Evolutionary conservation across 2,329 filamentous ascomycete species (phyloP), one percentile per base, ranked within the genome.

Genomic region (Colletotrichum truncatum): DNA sequence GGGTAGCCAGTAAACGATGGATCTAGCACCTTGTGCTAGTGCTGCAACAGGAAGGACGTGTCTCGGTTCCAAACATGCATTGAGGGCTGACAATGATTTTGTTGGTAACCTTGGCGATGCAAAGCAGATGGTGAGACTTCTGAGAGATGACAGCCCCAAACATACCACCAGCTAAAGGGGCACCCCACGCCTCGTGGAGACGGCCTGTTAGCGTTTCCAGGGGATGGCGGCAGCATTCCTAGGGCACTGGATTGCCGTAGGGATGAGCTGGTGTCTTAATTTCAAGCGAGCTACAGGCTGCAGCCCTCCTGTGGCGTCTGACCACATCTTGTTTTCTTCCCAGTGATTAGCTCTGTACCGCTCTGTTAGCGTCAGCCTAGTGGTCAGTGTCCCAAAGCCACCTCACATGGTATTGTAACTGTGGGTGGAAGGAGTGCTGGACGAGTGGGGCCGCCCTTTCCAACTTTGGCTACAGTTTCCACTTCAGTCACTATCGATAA

Each of bases 401-500:
- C 26, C 52, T 34, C 26, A 25, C 38, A 23, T 32, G 52, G n/a
- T n/a, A n/a, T n/a, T n/a, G n/a, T n/a, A n/a, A n/a, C n/a, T n/a
- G n/a, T n/a, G n/a, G n/a, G n/a, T n/a, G 52, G 26, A 56, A 59
- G 25, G 56, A 32, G 46, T 14, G 45, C 14, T 28, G 34, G 18
- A 7, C 28, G 30, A 36, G 23, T 38, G 57, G 48, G 48, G 57
- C 45, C n/a, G 18, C 28, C 14, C 46, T n/a, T 39, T 14, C 30
- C 39, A 12, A 18, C 23, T 45, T 26, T 16, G 18, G n/a, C 49
- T 21, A 16, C 16, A 21, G 39, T 43, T 43, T 43, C 39, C 39
- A 43, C 39, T 43, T 43, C 39, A 21, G 39, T 14, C 45, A 25
- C 43, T 30, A 65, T 65, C 62, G 57, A 65, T 65, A 65, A 62